Conservation (phyloP, 2,329 filamentous ascomycete genomes). For the Sphaceloma murrayae region DNA sequence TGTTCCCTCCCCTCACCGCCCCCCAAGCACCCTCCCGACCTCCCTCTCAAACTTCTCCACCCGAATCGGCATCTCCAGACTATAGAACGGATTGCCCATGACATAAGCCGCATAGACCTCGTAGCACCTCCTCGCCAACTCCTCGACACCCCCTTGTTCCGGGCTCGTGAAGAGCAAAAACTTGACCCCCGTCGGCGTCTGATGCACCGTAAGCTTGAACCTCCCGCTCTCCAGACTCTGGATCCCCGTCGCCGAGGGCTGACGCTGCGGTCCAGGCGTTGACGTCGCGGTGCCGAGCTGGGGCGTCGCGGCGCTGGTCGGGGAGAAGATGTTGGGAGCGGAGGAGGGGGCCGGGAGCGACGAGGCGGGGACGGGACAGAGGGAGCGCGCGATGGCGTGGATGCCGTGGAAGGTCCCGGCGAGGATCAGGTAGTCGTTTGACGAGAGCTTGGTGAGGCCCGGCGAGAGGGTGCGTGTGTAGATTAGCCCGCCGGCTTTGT, state of each 20-base stretch:
- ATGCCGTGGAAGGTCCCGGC: conserved; percentile 91
- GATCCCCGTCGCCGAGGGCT: conserved; percentile 56
- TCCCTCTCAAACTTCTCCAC: conserved; percentile 89
- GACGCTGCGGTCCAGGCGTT: conserved; percentile 36
- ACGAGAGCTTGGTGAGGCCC: conserved; percentile 75
- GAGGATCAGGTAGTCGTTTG: conserved; percentile 93
- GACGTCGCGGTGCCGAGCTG: conserved; percentile 20
- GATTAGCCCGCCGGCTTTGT: conserved; percentile 93
- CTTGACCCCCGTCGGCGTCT: conserved; percentile 86
- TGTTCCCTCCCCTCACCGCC: conserved; percentile 36
- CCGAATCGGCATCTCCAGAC: conserved; percentile 91
- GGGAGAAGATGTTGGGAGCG: conserved; percentile 23
- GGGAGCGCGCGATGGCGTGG: conserved; percentile 53
- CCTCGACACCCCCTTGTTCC: conserved; percentile 76
- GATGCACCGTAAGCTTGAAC: conserved; percentile 93
- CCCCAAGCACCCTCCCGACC: conserved; percentile 41
- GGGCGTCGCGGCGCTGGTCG: conserved; percentile 31
- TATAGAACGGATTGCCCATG: conserved; percentile 99
- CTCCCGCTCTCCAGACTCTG: conserved; percentile 90
- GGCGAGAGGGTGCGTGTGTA: conserved; percentile 93
- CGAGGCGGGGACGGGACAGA: conserved; percentile 33
- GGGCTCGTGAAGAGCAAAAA: conserved; percentile 92
- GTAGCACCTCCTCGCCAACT: conserved; percentile 75
- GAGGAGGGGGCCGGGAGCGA: conserved; percentile 25
- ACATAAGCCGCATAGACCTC: conserved; percentile 95